Percentiles rank a stretch among this genome's conserved stretches.
These are phyloP conservation scores for Emmonsiellopsis sp. DNA, from an alignment of 2,329 filamentous ascomycete genomes.

Conservation along the genomic window DNA sequence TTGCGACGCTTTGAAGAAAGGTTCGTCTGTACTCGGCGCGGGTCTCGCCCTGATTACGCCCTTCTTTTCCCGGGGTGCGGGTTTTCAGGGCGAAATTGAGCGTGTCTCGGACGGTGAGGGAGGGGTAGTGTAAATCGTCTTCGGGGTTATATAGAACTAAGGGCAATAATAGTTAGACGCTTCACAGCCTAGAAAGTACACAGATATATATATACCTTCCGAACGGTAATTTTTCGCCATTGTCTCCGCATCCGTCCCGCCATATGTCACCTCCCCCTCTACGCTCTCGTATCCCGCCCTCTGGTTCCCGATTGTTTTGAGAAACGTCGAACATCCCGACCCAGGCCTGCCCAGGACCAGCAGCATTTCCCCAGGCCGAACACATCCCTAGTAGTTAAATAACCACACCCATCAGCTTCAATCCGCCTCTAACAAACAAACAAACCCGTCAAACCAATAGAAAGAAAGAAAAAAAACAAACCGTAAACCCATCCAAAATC, in stretches of 20 bases:
- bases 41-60: slow-evolving; percentile 53
- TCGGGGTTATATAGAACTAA: slow-evolving; percentile 65
- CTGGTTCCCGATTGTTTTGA: slow-evolving; percentile 71
- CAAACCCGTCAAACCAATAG: neutral
- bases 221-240: slow-evolving; percentile 43
- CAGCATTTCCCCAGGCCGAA: slow-evolving; percentile 37
- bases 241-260: slow-evolving; percentile 44
- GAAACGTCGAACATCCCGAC: slow-evolving; percentile 63
- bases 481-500: slow-evolving; percentile 56
- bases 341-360: slow-evolving; percentile 31
- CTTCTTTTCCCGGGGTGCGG: slow-evolving; percentile 55
- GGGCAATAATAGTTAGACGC: neutral
- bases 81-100: slow-evolving; percentile 63
- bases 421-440: neutral
- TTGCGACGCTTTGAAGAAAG: slow-evolving; percentile 59
- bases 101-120: slow-evolving; percentile 67
- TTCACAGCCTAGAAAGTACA: neutral
- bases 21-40: slow-evolving; percentile 52
- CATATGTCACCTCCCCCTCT: slow-evolving; percentile 47
- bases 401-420: too few species aligned
- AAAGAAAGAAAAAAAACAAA: slow-evolving; percentile 8
- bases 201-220: slow-evolving; percentile 22
- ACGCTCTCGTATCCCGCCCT: slow-evolving; percentile 52
- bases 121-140: slow-evolving; percentile 67
- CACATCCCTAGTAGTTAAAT: slow-evolving; percentile 24